Evolutionary conservation across 2,329 filamentous ascomycete genomes (phyloP).

Genomic region (Epichloe scottii): DNA sequence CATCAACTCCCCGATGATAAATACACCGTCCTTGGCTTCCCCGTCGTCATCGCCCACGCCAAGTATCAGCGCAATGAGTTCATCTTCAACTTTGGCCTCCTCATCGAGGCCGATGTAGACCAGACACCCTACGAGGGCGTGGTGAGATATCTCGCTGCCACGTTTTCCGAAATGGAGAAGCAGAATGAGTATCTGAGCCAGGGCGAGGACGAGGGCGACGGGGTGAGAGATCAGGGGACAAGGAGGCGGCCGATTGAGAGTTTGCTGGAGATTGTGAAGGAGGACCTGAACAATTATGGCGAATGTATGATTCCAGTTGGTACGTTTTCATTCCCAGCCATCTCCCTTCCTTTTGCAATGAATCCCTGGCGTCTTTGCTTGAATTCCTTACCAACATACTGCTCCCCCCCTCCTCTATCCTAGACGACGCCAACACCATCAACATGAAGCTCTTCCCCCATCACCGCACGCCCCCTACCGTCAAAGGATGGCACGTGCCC

Average conservation of each 20-base stretch:
- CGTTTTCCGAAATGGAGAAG: constrained; percentile 84
- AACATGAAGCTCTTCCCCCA: constrained; percentile 93
- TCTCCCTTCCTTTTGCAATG: neutral
- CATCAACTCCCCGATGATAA: constrained; percentile 56
- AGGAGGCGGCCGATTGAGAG: constrained; percentile 63
- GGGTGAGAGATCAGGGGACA: constrained; percentile 19
- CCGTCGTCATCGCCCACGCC: constrained; percentile 71
- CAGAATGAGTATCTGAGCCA: constrained; percentile 73
- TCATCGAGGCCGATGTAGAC: constrained; percentile 55
- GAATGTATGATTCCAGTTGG: constrained; percentile 98
- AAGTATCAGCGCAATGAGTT: constrained; percentile 89
- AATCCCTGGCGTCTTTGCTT: neutral
- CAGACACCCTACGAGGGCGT: constrained; percentile 73
- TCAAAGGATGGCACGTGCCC: constrained; percentile 85
- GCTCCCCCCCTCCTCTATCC: neutral
- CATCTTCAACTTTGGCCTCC: constrained; percentile 94
- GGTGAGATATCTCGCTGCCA: constrained; percentile 69
- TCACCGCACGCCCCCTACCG: constrained; percentile 60
- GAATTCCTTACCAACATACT: neutral
- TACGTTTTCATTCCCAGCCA: constrained; percentile 27
- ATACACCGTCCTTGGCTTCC: constrained; percentile 74
- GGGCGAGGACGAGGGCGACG: constrained; percentile 29
- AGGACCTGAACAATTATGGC: constrained; percentile 92
- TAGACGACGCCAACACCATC: constrained; percentile 85
- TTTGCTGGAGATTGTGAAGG: constrained; percentile 65